A percentile compares a stretch with the other conserved stretches of the same genome.
Conservation (phyloP, 2,329 filamentous ascomycete species). For the Aspergillus cejpii region DNA sequence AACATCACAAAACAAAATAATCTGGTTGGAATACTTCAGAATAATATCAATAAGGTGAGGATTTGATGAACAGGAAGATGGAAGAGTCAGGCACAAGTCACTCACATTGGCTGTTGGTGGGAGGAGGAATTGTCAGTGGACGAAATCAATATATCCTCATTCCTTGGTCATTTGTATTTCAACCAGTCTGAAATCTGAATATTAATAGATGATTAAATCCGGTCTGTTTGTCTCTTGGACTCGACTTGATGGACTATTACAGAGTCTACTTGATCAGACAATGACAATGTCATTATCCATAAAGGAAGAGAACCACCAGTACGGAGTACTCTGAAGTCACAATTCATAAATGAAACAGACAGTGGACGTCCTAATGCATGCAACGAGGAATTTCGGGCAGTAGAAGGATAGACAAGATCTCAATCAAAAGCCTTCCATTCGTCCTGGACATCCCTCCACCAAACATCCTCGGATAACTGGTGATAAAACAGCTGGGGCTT, state of each 20-base stretch:
- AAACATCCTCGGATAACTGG: slow-evolving; percentile 11
- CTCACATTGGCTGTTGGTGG: slow-evolving; percentile 13
- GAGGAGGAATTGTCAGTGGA: slow-evolving; percentile 8
- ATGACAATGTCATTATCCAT: too few species aligned
- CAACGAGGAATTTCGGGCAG: background rate
- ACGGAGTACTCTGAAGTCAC: too few species aligned
- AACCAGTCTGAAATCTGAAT: too few species aligned
- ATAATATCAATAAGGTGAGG: slow-evolving; percentile 4
- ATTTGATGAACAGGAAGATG: background rate
- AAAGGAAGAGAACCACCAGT: too few species aligned
- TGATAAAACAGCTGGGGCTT: slow-evolving; percentile 1
- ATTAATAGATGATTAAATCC: too few species aligned
- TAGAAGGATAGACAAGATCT: background rate
- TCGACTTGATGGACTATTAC: too few species aligned
- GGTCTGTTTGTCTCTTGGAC: too few species aligned
- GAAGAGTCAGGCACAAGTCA: slow-evolving; percentile 24
- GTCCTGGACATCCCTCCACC: slow-evolving; percentile 5
- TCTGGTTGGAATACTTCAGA: too few species aligned
- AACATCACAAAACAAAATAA: slow-evolving; percentile 3
- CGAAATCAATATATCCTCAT: too few species aligned
- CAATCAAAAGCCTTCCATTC: background rate
- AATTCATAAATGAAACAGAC: too few species aligned
- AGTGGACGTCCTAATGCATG: background rate
- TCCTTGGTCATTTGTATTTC: too few species aligned
- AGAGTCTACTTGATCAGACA: too few species aligned